These are phyloP conservation scores for Pleurozium schreberi DNA, from an alignment of 225 moss, liverwort and hornwort species.

Conservation along the genomic window DNA sequence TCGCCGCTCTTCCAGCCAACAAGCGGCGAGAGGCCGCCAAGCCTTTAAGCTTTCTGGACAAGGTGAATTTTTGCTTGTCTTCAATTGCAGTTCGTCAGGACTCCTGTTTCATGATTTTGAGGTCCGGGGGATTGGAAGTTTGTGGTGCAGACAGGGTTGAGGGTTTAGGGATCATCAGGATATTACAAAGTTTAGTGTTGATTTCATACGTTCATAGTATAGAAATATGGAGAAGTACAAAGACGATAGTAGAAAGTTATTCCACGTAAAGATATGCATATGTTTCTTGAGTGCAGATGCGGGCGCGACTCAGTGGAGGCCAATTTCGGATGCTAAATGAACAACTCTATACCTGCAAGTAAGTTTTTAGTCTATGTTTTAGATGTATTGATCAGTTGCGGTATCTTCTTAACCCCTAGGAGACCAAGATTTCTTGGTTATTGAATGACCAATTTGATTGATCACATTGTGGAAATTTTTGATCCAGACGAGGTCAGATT, in stretches of 20 bases:
- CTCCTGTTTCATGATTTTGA: neutral
- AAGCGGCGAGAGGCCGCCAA: conserved; percentile 5
- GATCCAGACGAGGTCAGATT: neutral
- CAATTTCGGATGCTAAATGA: conserved; percentile 97
- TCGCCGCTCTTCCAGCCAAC: neutral
- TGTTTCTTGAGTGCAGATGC: conserved; percentile 47
- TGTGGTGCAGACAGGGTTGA: neutral
- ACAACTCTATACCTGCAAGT: conserved; percentile 85
- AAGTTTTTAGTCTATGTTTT: neutral
- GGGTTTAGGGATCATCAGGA: neutral
- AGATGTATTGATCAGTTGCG: neutral
- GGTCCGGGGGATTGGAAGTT: neutral
- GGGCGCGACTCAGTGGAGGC: conserved; percentile 70
- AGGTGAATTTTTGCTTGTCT: conserved; percentile 11
- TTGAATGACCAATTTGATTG: neutral
- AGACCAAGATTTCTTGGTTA: neutral
- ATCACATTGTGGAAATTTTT: neutral
- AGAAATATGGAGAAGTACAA: neutral
- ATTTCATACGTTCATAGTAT: neutral
- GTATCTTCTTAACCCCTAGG: neutral
- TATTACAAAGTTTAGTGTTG: neutral
- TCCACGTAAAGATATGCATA: neutral
- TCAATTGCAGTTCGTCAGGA: neutral
- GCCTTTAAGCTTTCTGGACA: conserved; percentile 26
- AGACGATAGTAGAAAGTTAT: neutral